Conservation (phyloP, 306 rosid species). For the apple (Malus domestica) region DNA sequence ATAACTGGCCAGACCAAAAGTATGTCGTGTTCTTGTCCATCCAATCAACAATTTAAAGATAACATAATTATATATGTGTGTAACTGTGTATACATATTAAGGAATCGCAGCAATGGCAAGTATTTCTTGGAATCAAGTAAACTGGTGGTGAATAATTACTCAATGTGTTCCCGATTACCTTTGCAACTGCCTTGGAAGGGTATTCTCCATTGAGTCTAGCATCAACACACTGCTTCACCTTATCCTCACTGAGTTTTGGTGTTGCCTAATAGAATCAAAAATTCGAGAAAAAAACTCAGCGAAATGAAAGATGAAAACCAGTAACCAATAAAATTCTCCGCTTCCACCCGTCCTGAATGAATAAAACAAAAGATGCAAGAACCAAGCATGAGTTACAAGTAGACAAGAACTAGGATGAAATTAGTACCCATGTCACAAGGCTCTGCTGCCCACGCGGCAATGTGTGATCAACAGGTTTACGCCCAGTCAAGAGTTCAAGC, state of each 20-base stretch:
- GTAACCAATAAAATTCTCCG: neutral
- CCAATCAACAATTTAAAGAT: neutral
- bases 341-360: neutral
- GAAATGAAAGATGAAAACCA: neutral
- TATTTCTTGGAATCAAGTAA: neutral
- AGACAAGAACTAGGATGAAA: conserved; percentile 8
- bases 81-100: neutral
- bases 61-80: neutral
- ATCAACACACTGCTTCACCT: conserved; percentile 81
- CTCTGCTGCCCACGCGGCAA: conserved; percentile 86
- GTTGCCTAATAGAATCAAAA: conserved; percentile 50
- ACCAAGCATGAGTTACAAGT: neutral
- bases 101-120: neutral
- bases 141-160: neutral
- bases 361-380: neutral
- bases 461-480: conserved; percentile 76
- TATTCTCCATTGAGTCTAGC: conserved; percentile 52
- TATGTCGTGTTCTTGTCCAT: neutral
- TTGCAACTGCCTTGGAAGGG: conserved; percentile 74
- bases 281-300: conserved; percentile 14
- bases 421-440: conserved; percentile 80
- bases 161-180: conserved; percentile 40
- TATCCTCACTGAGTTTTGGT: conserved; percentile 77
- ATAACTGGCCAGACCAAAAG: neutral
- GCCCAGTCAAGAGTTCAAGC: conserved; percentile 73